Conservation (phyloP, 805 yeast species). For the Deakozyma indianensis region DNA sequence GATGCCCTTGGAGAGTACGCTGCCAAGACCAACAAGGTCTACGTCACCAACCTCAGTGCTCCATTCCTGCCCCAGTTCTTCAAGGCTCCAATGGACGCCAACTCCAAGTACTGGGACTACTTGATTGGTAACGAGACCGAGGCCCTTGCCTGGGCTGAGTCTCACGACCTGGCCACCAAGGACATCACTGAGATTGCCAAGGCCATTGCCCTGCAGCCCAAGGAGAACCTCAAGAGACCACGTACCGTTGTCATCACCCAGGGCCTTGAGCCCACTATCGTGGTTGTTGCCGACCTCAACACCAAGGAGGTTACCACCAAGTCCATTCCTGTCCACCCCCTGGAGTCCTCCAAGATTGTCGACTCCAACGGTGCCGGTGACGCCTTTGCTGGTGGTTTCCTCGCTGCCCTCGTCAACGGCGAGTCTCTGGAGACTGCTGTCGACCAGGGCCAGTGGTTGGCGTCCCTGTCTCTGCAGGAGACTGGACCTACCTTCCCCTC, state of each 20-base stretch:
- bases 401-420: slow-evolving; percentile 74
- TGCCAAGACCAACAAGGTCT: slow-evolving; percentile 61
- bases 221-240: slow-evolving; percentile 48
- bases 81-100: slow-evolving; percentile 74
- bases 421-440: slow-evolving; percentile 44
- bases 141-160: slow-evolving; percentile 85
- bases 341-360: slow-evolving; percentile 50
- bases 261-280: slow-evolving; percentile 82
- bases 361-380: slow-evolving; percentile 27
- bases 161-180: slow-evolving; percentile 50
- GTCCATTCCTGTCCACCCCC: slow-evolving; percentile 55
- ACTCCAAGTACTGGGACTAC: slow-evolving; percentile 77
- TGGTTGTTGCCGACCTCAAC: slow-evolving; percentile 41
- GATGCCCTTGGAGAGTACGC: slow-evolving; percentile 84
- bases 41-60: slow-evolving; percentile 81
- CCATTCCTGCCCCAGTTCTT: slow-evolving; percentile 94
- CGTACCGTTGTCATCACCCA: slow-evolving; percentile 92
- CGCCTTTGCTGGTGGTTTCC: slow-evolving; percentile 80
- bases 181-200: slow-evolving; percentile 71
- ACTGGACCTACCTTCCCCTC: slow-evolving; percentile 89
- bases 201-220: slow-evolving; percentile 64
- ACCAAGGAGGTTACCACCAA: slow-evolving; percentile 33
- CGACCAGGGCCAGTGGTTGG: slow-evolving; percentile 76
- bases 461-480: slow-evolving; percentile 79
- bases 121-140: slow-evolving; percentile 94